Conservation (phyloP, 768 basidiomycete genomes). For the Aureoboletus auriporus region DNA sequence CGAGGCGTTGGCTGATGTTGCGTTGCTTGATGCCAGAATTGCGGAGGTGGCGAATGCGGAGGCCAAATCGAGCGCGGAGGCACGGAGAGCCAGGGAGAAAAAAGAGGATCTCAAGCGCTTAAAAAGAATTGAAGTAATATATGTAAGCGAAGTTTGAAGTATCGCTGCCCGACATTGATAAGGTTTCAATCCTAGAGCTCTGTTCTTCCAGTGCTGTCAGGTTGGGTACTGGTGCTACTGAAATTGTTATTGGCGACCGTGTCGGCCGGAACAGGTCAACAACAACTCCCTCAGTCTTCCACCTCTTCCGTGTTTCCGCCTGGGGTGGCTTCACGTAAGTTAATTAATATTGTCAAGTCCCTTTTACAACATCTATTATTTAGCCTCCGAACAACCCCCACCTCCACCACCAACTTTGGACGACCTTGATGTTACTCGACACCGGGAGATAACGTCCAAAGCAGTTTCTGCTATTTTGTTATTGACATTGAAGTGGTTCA, state of each 20-base stretch:
- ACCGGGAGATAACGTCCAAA: conserved; percentile 97
- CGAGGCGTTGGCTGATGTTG: conserved; percentile 71
- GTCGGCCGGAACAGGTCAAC: conserved; percentile 62
- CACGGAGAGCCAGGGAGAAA: conserved; percentile 60
- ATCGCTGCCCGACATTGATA: background rate
- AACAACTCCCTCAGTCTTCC: conserved; percentile 60
- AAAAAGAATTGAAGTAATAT: conserved; percentile 88
- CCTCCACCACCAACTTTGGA: conserved; percentile 74
- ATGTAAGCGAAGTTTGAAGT: conserved; percentile 51
- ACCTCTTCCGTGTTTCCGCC: conserved; percentile 71
- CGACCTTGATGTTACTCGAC: conserved; percentile 89
- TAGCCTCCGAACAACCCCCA: conserved; percentile 61
- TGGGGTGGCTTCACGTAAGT: conserved; percentile 62
- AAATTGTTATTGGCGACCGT: conserved; percentile 92
- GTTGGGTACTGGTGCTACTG: conserved; percentile 89
- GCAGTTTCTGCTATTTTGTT: conserved; percentile 93
- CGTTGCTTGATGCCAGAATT: conserved; percentile 68
- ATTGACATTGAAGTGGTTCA: conserved; percentile 95
- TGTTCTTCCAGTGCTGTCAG: conserved; percentile 78
- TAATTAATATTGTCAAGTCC: background rate
- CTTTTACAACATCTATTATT: conserved; percentile 4
- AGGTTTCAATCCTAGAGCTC: conserved; percentile 52
- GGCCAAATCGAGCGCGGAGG: conserved; percentile 49
- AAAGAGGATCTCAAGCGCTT: conserved; percentile 83
- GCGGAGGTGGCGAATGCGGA: conserved; percentile 54